Evolutionary conservation across 2,329 filamentous ascomycete species (phyloP).

Genomic region (Nannizziopsis barbatae): DNA sequence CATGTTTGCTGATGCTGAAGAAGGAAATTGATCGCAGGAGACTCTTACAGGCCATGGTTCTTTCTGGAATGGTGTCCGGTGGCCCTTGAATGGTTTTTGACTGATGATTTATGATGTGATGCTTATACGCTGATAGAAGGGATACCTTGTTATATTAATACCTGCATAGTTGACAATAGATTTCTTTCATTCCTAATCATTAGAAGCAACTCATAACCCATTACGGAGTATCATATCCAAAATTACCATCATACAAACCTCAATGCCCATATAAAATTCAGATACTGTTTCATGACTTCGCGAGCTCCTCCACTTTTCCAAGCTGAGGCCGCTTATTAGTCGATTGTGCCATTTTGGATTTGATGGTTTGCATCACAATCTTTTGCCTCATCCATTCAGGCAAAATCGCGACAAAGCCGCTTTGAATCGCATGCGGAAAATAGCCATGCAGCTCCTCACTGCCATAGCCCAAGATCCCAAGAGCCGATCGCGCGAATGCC

Average conservation of each 20-base stretch:
- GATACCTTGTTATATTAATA: not conserved
- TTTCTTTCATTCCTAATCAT: no score
- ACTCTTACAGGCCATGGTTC: slow-evolving; percentile 39
- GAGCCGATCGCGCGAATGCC: slow-evolving; percentile 23
- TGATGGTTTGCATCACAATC: slow-evolving; percentile 1
- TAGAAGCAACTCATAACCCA: no score
- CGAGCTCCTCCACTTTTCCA: no score
- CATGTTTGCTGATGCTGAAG: slow-evolving; percentile 53
- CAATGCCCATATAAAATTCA: no score
- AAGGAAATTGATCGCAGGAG: slow-evolving; percentile 52
- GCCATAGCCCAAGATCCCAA: slow-evolving; percentile 30
- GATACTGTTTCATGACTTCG: no score
- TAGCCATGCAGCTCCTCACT: slow-evolving; percentile 23
- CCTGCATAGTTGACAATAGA: not conserved
- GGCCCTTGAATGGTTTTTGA: not conserved
- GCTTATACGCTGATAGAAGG: no score
- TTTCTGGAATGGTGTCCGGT: slow-evolving; percentile 1
- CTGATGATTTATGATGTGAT: no score
- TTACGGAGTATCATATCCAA: no score
- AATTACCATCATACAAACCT: no score
- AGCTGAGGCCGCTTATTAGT: not conserved
- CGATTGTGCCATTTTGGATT: not conserved
- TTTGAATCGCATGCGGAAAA: slow-evolving; percentile 26
- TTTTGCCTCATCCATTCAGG: slow-evolving; percentile 8
- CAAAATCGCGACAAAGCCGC: slow-evolving; percentile 7